Evolutionary conservation across 106 monocot genomes (phyloP), one percentile per base, ranked within the genome.

Genomic region (Cymbidium sinense): DNA sequence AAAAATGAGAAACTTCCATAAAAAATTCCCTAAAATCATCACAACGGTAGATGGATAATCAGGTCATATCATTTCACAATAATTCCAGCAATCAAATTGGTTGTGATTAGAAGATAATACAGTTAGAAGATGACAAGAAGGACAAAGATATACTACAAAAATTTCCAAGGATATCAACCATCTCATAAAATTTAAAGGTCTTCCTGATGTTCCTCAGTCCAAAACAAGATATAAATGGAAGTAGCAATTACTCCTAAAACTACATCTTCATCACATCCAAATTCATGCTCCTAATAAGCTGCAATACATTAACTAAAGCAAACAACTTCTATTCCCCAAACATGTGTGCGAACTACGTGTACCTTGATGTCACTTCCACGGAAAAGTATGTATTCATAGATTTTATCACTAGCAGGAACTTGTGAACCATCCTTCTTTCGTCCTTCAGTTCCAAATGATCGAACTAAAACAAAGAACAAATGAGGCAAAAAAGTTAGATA

Each of bases 361-460:
- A 92, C 93, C 90, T 93, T 89, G 76, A 93, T 93, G 67, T 93
- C 93, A 82, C 89, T 93, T 78, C 93, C 93, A 39, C 93, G 79
- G 64, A 93, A 93, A 54, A 93, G 86, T 82, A 93, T 93, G 67
- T 86, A 90, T 58, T 93, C 93, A 25, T 90, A 93, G 9, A 93
- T 75, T 81, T 89, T 89, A 78, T 90, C 89, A 77, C 86, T 86
- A 64, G 93, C 85, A 79, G 84, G 87, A 84, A 93, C 81, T 78
- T 93, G 93, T 41, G 80, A 82, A n/a, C 93, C 93, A 79, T 93
- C 93, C 75, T 93, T 93, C 83, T 93, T 93, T 79, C 93, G 79
- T 62, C 89, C 93, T 84, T 93, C 93, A 76, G 93, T 93, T 77
- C 93, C 93, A 84, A 93, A 93, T 12, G 89, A 90, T 55, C 89